Base-by-base conservation (phyloP, 2,329 filamentous ascomycete genomes). In the Aureobasidium namibiae region DNA sequence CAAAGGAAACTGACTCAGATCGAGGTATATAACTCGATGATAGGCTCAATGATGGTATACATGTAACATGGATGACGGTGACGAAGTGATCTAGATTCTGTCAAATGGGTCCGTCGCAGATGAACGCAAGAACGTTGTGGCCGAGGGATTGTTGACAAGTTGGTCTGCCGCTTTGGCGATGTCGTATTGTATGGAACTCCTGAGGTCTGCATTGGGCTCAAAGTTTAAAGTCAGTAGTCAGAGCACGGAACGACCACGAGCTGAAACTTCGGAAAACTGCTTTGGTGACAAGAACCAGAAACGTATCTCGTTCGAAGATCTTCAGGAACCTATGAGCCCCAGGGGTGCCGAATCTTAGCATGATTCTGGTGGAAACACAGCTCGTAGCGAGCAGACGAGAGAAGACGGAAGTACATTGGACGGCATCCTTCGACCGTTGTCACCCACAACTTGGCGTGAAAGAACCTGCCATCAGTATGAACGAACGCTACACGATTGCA, bases 141-240 rank as follows among this genome's bases (percentile, higher is more conserved):
- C 42, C 2, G 36, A 26, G 11, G 10, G 24, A 23, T 9, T 8
- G 33, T 26, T 21, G 11, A 14, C 16, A 23, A 10, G n/a, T 16
- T 23, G 36, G 26, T 7, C 18, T 31, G 39, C 52, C 52, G 52
- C 39, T 56, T 56, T 56, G 16, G 38, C 38, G 52, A 56, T 45
- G 39, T 36, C n/a, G n/a, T n/a, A n/a, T n/a, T 45, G 39, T 13
- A 45, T 21, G 11, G 29, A 29, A 45, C 52, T 56, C 52, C 52
- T 56, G 52, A 56, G 42, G 42, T 31, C 39, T 56, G 52, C 52
- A 56, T 56, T 39, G 39, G 24, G 39, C 39, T 16, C 11, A 52
- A 52, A 52, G 48, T 18, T 39, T 52, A 56, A 56, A 34, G 23
- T 33, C 14, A 53, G n/a, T 31, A 34, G 34, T 21, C n/a, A 21